These are phyloP conservation scores for Yamadazyma atmosphaerica DNA, from an alignment of 1,139 yeast genomes.

Conservation along the genomic window DNA sequence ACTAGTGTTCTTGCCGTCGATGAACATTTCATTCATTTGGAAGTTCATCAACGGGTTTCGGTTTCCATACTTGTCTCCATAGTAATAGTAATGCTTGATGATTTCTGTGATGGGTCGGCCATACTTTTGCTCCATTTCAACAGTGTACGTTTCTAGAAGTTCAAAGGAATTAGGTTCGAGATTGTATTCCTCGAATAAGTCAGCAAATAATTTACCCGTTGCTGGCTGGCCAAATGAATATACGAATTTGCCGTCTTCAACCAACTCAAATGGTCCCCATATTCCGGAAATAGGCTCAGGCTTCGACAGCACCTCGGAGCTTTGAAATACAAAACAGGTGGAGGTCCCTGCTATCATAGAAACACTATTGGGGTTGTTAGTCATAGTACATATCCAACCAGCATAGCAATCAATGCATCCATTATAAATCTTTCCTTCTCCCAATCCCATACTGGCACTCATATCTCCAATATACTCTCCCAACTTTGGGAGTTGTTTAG, in stretches of 20 bases:
- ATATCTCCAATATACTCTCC: conserved; percentile 24
- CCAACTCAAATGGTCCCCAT: conserved; percentile 57
- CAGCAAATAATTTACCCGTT: conserved; percentile 53
- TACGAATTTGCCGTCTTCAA: conserved; percentile 21
- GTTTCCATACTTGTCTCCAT: conserved; percentile 59
- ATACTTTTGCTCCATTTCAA: conserved; percentile 15
- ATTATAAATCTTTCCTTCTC: conserved; percentile 28
- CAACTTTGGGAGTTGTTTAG: conserved; percentile 11
- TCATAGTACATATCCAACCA: conserved; percentile 46
- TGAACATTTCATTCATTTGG: conserved; percentile 45
- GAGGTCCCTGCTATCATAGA: conserved; percentile 64
- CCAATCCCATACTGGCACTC: conserved; percentile 3
- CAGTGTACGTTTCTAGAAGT: conserved; percentile 32
- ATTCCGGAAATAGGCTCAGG: conserved; percentile 36
- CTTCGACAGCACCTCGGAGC: conserved; percentile 6
- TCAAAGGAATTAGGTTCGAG: conserved; percentile 23
- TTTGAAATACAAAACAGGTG: conserved; percentile 49
- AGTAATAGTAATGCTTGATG: conserved; percentile 40
- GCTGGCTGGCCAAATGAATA: conserved; percentile 61
- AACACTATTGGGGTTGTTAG: conserved; percentile 21
- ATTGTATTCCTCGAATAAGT: conserved; percentile 37
- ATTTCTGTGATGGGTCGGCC: conserved; percentile 28
- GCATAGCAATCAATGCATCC: conserved; percentile 63
- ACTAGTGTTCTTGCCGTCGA: conserved; percentile 43
- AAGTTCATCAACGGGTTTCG: conserved; percentile 55